Conservation (phyloP, 306 rosid species). For the Begonia fuchsioides region DNA sequence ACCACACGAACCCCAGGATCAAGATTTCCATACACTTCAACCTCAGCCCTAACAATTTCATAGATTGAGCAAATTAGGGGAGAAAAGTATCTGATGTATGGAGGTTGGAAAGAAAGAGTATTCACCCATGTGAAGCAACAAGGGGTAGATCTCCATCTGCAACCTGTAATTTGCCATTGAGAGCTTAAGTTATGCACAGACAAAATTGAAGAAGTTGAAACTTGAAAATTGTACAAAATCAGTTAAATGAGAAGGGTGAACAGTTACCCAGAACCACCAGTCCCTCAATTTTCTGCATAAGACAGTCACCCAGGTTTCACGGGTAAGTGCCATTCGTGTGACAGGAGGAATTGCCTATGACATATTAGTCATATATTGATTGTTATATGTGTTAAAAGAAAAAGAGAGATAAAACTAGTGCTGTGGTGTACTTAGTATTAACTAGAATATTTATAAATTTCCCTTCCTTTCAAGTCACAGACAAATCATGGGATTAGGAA, state of each 20-base stretch:
- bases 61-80: constrained; percentile 21
- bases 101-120: constrained; percentile 11
- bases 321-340: constrained; percentile 95
- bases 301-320: constrained; percentile 90
- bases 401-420: too few relatives aligned
- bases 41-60: constrained; percentile 52
- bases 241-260: constrained; percentile 11
- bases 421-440: too few relatives aligned
- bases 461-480: too few relatives aligned
- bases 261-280: constrained; percentile 99
- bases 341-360: constrained; percentile 90
- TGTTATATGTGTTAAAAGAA: too few relatives aligned
- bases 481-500: too few relatives aligned
- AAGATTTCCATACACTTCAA: constrained; percentile 71
- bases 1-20: constrained; percentile 84
- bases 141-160: constrained; percentile 93
- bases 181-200: too few relatives aligned
- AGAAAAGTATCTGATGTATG: constrained; percentile 11
- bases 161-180: constrained; percentile 44
- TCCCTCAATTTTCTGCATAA: constrained; percentile 97
- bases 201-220: too few relatives aligned
- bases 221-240: background rate
- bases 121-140: constrained; percentile 96
- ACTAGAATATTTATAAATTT: too few relatives aligned
- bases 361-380: constrained; percentile 3